phyloP scores from a whole-genome alignment of 139 green algal species.

The Chlorella sp. region DNA sequence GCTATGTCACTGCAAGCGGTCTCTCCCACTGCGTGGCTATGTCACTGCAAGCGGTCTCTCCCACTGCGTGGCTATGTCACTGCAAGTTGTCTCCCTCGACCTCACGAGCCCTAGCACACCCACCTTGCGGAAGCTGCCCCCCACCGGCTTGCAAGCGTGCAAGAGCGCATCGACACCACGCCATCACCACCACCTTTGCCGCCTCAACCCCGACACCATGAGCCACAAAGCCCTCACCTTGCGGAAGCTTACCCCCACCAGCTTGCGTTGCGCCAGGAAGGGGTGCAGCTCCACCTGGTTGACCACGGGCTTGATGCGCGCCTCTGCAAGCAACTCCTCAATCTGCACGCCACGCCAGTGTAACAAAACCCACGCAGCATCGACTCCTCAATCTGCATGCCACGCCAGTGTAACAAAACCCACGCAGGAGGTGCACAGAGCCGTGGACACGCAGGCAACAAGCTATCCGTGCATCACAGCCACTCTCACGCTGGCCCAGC shows the following conservation, averaged over 20 bases:
- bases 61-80: too few relatives aligned
- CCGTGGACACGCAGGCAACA: too few relatives aligned
- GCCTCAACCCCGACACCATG: neutral
- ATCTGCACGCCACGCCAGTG: slow-evolving; percentile 23
- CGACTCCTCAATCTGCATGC: slow-evolving; percentile 56
- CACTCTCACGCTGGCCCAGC: too few relatives aligned
- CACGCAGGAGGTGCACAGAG: too few relatives aligned
- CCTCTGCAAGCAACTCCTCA: slow-evolving; percentile 54
- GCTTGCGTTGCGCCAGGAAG: slow-evolving; percentile 60
- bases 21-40: too few relatives aligned
- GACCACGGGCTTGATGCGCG: slow-evolving; percentile 54
- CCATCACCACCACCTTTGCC: neutral
- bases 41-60: too few relatives aligned
- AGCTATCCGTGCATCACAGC: too few relatives aligned
- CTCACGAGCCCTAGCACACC: too few relatives aligned
- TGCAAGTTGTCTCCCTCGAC: too few relatives aligned
- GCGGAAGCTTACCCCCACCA: slow-evolving; percentile 60
- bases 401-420: neutral
- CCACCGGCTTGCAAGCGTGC: neutral
- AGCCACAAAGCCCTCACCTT: slow-evolving; percentile 44
- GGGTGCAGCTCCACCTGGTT: slow-evolving; percentile 85
- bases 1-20: neutral
- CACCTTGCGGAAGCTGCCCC: neutral
- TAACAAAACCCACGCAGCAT: slow-evolving; percentile 21
- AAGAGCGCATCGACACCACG: neutral